Evolutionary conservation across 208 protist genomes (phyloP), one percentile per base, ranked within the genome.

Genomic region (Leishmania arabica): DNA sequence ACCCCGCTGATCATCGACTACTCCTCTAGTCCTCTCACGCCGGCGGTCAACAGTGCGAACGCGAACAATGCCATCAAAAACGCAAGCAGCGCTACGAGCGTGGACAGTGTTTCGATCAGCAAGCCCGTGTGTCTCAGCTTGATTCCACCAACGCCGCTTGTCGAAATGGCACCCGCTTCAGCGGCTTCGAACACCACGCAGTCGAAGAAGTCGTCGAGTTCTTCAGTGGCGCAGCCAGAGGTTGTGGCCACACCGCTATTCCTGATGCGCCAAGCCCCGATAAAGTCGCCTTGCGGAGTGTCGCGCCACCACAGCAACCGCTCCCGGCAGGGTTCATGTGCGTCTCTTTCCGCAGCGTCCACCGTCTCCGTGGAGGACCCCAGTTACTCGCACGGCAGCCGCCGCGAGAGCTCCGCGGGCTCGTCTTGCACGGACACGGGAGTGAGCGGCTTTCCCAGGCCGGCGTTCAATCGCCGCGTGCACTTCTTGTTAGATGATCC

Each of bases 401-500:
- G 34, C n/a, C 19, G 34, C 54, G 54, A 19, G 34, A 62, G 21
- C 8, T 40, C 54, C n/a, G n/a, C 73, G 56, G 19, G 27, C 37
- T 34, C 37, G 34, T 62, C 34, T 17, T 51, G 45, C 37, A 62
- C 54, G 27, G 73, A 51, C 51, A 66, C 17, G 8, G 71, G 49
- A 54, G 27, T n/a, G 49, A 65, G 27, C 73, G 42, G 27, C 76
- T 71, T 42, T 11, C n/a, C 64, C 4, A 56, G 76, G 42, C 51
- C 76, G 42, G 4, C 34, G 11, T 17, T n/a, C 2, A 45, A 31
- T 31, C 76, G 76, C 27, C 76, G 76, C 5, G 76, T 79, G 31
- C 76, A 79, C 64, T 79, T 79, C 42, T 17, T 58, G 42, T n/a
- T 79, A 21, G 62, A 19, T 40, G 42, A 53, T 17, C 45, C 60